These are phyloP conservation scores for Saitozyma podzolica DNA, from an alignment of 768 basidiomycete species.

Conservation along the genomic window DNA sequence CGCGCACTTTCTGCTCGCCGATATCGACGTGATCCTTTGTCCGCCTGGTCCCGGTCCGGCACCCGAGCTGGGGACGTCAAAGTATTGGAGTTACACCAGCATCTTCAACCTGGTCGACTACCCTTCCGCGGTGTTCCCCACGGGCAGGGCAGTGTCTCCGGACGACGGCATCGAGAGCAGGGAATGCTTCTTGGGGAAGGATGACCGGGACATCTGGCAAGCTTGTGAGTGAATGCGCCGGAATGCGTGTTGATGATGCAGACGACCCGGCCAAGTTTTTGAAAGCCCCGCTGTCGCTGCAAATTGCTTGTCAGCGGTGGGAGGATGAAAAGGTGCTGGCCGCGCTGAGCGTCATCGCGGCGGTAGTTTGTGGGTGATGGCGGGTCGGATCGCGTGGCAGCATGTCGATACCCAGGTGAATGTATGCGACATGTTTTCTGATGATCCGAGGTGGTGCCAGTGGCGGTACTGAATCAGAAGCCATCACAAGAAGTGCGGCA, in stretches of 20 bases:
- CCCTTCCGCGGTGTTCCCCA: constrained; percentile 37
- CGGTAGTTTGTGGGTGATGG: too few relatives aligned
- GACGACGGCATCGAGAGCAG: constrained; percentile 5
- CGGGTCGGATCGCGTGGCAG: too few relatives aligned
- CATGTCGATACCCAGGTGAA: too few relatives aligned
- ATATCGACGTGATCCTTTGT: constrained; percentile 35
- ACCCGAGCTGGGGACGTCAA: constrained; percentile 20
- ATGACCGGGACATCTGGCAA: constrained; percentile 10
- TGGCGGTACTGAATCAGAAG: too few relatives aligned
- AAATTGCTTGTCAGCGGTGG: constrained; percentile 24
- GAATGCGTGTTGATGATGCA: not conserved
- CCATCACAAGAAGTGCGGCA: too few relatives aligned
- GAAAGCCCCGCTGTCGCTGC: constrained; percentile 25
- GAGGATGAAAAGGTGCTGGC: constrained; percentile 22
- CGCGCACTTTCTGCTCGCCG: constrained; percentile 9
- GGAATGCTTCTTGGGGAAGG: constrained; percentile 11
- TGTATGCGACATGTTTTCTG: too few relatives aligned
- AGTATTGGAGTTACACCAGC: constrained; percentile 39
- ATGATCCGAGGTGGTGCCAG: too few relatives aligned
- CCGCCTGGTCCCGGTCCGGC: constrained; percentile 31
- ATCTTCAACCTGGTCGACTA: constrained; percentile 47
- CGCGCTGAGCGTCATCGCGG: constrained; percentile 5
- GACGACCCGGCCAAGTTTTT: constrained; percentile 14
- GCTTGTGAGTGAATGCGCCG: constrained; percentile 11
- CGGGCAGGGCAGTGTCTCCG: constrained; percentile 18